Base-by-base conservation (phyloP, 73 alveolate genomes). In the Symbiodinium pilosum region DNA sequence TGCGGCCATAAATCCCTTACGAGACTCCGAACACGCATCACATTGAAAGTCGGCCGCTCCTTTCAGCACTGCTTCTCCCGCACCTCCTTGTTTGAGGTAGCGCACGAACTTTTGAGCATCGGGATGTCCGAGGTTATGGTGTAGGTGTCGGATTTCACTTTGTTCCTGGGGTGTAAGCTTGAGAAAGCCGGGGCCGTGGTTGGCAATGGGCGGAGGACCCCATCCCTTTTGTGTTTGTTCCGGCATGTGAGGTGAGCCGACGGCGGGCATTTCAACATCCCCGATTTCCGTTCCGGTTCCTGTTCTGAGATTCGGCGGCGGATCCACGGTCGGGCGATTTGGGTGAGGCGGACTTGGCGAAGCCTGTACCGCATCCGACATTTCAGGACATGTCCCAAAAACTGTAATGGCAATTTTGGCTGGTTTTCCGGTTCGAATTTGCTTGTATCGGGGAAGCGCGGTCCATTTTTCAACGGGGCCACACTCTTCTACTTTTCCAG, bases 61-160 rank as follows among this genome's bases (percentile, higher is more conserved):
- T 26, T 43, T 41, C 14, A 41, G 43, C 7, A 84, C 30, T 0
- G 2, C 8, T 0, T 54, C 71, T 0, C 43, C 92, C 18, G 92
- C 92, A 84, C 47, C 43, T 21, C 73, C 8, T 24, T 41, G 30
- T 24, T 43, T 41, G 43, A 84, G 43, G n/a, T 38, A 84, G 26
- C 14, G n/a, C 40, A 71, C 71, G 1, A 84, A 43, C 42, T 21
- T 84, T 2, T 84, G 43, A 2, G 92, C 43, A 34, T 43, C n/a
- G n/a, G 92, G 92, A 84, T 84, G 92, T 0, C 92, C 92, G 3
- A 84, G 52, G 41, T 43, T 84, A 26, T 84, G 92, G 71, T 84
- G 92, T 0, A 84, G 43, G 24, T 47, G 71, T 8, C 69, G 42
- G 24, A 30, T 18, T 11, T 24, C 24, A 3, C n/a, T 47, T 42